Evolutionary conservation across 441 rosid species (phyloP).

Genomic region (Kokia cookei): DNA sequence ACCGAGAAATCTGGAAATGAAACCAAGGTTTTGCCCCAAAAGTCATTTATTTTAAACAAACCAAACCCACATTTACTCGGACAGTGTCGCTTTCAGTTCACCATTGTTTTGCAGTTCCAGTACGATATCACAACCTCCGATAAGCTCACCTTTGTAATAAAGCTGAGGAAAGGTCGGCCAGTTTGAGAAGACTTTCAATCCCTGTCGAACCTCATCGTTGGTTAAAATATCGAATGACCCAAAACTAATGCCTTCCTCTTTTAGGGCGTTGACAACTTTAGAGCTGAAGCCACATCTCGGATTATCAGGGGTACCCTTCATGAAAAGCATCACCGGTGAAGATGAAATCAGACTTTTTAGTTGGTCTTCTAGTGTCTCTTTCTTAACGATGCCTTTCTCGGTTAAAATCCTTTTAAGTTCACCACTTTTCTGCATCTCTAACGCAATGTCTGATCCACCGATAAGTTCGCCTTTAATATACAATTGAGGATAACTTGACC

Average conservation of each 20-base stretch:
- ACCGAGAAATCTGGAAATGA: neutral
- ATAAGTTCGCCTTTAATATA: slow-evolving; percentile 72
- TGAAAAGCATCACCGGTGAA: slow-evolving; percentile 82
- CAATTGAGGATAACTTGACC: slow-evolving; percentile 89
- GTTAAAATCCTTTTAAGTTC: slow-evolving; percentile 54
- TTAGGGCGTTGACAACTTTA: slow-evolving; percentile 73
- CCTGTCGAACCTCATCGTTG: slow-evolving; percentile 91
- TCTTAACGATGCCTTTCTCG: slow-evolving; percentile 53
- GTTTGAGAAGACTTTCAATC: slow-evolving; percentile 73
- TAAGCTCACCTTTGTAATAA: slow-evolving; percentile 81
- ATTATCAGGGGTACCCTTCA: slow-evolving; percentile 87
- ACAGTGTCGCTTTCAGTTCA: slow-evolving; percentile 73
- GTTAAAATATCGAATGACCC: slow-evolving; percentile 72
- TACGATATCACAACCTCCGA: slow-evolving; percentile 95
- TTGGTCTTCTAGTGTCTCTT: slow-evolving; percentile 57
- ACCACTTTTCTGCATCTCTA: slow-evolving; percentile 95
- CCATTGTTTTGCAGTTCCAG: slow-evolving; percentile 65
- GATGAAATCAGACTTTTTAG: slow-evolving; percentile 50
- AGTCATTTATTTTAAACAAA: neutral
- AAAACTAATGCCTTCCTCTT: slow-evolving; percentile 57
- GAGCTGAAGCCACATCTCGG: slow-evolving; percentile 94
- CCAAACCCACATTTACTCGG: slow-evolving; percentile 34
- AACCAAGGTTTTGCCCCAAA: neutral
- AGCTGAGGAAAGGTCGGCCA: slow-evolving; percentile 98
- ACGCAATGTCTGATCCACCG: slow-evolving; percentile 94